phyloP scores from a whole-genome alignment of 2,329 filamentous ascomycete genomes.

The Tolypocladium pustulatum region DNA sequence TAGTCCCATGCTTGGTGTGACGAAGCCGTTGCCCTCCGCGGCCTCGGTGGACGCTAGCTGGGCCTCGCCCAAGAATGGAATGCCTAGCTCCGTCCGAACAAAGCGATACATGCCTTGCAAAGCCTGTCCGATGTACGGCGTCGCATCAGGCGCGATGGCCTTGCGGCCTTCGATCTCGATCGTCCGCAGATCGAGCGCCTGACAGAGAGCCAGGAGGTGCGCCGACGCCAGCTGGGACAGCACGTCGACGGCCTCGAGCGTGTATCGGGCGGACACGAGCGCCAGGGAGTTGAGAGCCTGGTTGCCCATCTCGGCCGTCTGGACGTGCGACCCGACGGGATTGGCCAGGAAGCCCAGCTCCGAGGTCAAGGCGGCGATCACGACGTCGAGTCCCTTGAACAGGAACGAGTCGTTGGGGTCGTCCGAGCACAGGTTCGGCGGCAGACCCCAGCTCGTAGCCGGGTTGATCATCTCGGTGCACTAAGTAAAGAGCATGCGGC shows the following conservation, averaged over 20 bases:
- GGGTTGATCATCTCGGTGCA: constrained; percentile 48
- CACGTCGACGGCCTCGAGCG: constrained; percentile 38
- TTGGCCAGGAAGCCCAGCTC: constrained; percentile 48
- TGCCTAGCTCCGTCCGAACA: no score
- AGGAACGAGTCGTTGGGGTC: constrained; percentile 44
- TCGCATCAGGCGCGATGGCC: no score
- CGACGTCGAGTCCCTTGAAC: constrained; percentile 51
- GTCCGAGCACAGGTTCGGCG: constrained; percentile 45
- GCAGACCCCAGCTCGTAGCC: constrained; percentile 39
- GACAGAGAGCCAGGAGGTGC: constrained; percentile 40
- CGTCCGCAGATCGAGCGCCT: constrained; percentile 26
- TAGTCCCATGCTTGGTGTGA: background rate
- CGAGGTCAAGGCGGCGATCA: constrained; percentile 46
- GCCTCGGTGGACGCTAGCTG: background rate
- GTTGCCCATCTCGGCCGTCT: constrained; percentile 52
- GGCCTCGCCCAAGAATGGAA: background rate
- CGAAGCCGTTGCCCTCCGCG: background rate
- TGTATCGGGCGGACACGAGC: constrained; percentile 41
- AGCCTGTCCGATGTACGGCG: no score
- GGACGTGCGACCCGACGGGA: constrained; percentile 46
- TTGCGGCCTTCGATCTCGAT: background rate
- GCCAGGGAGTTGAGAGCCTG: constrained; percentile 53
- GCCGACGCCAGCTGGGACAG: no score
- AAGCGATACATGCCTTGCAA: background rate
- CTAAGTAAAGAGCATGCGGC: constrained; percentile 48